Evolutionary conservation across 129 eudicot species (phyloP).

Genomic region (Solidago caesia): DNA sequence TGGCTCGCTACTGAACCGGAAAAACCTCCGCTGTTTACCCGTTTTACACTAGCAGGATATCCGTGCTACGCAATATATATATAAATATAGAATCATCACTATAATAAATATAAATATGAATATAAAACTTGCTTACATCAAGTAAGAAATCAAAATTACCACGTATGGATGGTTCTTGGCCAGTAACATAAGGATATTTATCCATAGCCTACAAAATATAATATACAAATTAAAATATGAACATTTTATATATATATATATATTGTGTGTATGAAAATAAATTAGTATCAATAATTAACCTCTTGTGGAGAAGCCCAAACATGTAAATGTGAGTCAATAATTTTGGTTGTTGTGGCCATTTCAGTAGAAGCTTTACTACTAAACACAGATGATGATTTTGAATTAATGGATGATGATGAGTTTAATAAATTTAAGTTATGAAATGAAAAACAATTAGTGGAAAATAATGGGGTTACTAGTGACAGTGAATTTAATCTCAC

Average conservation of each 20-base stretch:
- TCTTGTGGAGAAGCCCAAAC: constrained; percentile 89
- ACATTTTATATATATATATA: too few relatives aligned
- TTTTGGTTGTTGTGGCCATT: constrained; percentile 35
- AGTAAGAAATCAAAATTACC: constrained; percentile 71
- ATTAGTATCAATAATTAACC: constrained; percentile 29
- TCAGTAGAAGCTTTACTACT: constrained; percentile 17
- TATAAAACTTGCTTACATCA: constrained; percentile 35
- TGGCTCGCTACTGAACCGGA: too few relatives aligned
- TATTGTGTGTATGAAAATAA: neutral
- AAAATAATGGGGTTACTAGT: constrained; percentile 4
- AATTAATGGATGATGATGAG: neutral
- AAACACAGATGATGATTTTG: neutral
- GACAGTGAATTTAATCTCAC: constrained; percentile 10
- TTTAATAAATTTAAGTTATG: too few relatives aligned
- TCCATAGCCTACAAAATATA: constrained; percentile 49
- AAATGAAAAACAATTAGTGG: neutral
- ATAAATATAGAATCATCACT: too few relatives aligned
- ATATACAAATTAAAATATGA: neutral
- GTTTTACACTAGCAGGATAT: too few relatives aligned
- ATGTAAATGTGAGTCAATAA: constrained; percentile 88
- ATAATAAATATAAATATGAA: neutral
- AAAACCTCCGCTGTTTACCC: too few relatives aligned
- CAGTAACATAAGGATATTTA: constrained; percentile 77
- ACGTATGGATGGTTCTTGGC: constrained; percentile 77
- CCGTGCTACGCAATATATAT: too few relatives aligned